Evolutionary conservation across 2,329 filamentous ascomycete species (phyloP).

Genomic region (Alternaria atra): DNA sequence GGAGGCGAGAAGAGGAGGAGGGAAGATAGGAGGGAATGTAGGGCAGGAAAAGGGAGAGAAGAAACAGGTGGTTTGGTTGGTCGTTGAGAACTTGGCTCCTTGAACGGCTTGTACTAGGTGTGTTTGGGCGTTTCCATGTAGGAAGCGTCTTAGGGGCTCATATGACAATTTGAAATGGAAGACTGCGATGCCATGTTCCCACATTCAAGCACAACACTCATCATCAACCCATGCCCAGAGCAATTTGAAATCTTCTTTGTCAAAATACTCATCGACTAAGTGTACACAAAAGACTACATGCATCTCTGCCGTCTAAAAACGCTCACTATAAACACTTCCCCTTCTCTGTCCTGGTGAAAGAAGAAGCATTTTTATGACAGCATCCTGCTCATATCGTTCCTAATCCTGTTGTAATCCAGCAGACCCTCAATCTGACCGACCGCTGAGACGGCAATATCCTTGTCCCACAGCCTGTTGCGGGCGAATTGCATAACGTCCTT

Average conservation of each 20-base stretch:
- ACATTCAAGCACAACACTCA: no score
- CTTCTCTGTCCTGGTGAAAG: no score
- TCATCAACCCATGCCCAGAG: no score
- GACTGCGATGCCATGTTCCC: no score
- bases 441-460: slow-evolving; percentile 92
- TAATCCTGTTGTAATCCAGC: slow-evolving; percentile 77
- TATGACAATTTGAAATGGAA: no score
- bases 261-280: slow-evolving; percentile 38
- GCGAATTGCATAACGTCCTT: slow-evolving; percentile 98
- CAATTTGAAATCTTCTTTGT: slow-evolving; percentile 34
- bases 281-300: slow-evolving; percentile 48
- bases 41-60: neutral
- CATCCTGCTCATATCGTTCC: slow-evolving; percentile 89
- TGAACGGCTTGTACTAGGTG: neutral
- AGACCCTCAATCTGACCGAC: slow-evolving; percentile 91
- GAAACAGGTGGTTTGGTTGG: slow-evolving; percentile 39
- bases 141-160: no score
- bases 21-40: neutral
- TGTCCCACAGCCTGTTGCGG: slow-evolving; percentile 94
- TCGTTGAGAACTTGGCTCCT: slow-evolving; percentile 40
- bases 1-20: neutral
- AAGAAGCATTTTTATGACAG: slow-evolving; percentile 36
- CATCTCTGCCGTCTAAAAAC: slow-evolving; percentile 11
- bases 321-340: slow-evolving; percentile 18
- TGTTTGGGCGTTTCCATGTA: no score